Evolutionary conservation across 148 eudicot genomes (phyloP).

Genomic region (Diospyros lotus): DNA sequence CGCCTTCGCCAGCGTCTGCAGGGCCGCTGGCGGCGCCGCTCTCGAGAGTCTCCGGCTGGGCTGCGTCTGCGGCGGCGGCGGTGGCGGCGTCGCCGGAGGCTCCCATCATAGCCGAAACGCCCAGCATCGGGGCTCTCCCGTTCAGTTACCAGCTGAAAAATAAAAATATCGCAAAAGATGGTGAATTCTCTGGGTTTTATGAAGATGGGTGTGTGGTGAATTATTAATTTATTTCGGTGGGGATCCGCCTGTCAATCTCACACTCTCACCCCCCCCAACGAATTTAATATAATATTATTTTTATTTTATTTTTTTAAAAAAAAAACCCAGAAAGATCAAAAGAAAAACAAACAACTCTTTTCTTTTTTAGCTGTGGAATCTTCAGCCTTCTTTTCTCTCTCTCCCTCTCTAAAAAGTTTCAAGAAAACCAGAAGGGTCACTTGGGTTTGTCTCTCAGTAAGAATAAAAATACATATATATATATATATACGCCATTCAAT

Average conservation of each 20-base stretch:
- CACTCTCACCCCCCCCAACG: conserved; percentile 22
- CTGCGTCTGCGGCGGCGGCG: conserved; percentile 1
- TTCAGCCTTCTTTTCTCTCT: conserved; percentile 21
- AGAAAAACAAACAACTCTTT: conserved; percentile 1
- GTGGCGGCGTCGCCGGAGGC: conserved; percentile 12
- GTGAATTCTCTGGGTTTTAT: too few species aligned
- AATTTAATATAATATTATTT: too few species aligned
- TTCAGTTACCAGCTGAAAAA: too few species aligned
- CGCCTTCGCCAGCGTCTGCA: conserved; percentile 10
- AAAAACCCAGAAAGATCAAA: not conserved
- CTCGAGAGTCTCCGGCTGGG: not conserved
- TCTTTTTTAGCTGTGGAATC: conserved; percentile 47
- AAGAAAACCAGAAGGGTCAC: conserved; percentile 18
- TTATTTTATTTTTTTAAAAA: not conserved
- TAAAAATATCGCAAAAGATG: too few species aligned
- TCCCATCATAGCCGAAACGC: too few species aligned
- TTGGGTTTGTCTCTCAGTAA: conserved; percentile 13
- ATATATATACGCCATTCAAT: not conserved
- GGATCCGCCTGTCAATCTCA: conserved; percentile 79
- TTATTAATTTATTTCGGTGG: conserved; percentile 41
- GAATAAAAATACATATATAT: conserved; percentile 13
- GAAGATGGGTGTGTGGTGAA: conserved; percentile 32
- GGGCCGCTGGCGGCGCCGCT: conserved; percentile 14
- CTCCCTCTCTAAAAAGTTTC: conserved; percentile 24
- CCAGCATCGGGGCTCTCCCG: not conserved